Evolutionary conservation across 2,329 filamentous ascomycete species (phyloP).

Genomic region (Claviceps pazoutovae): DNA sequence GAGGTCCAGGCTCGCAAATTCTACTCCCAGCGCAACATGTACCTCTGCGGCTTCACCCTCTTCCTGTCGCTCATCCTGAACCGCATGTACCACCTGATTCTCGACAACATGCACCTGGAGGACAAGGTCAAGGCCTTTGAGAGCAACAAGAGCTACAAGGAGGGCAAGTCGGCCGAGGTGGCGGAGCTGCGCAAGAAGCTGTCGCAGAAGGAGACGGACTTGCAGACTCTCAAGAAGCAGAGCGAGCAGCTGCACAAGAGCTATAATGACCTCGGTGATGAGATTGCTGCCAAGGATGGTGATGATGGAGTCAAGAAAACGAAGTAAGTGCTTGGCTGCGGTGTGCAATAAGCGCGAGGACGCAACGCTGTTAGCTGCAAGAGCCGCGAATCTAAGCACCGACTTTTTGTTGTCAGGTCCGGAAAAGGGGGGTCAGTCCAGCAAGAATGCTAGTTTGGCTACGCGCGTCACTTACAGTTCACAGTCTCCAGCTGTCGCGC

Average conservation of each 20-base stretch:
- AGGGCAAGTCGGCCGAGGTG: conserved; percentile 65
- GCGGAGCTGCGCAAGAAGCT: conserved; percentile 55
- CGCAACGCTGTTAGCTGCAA: too few relatives aligned
- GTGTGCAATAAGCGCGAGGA: too few relatives aligned
- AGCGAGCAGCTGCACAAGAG: conserved; percentile 67
- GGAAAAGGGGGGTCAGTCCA: too few relatives aligned
- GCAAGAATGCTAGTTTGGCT: too few relatives aligned
- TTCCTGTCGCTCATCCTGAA: conserved; percentile 98
- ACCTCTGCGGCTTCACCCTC: conserved; percentile 97
- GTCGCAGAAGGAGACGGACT: conserved; percentile 66
- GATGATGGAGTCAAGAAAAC: conserved; percentile 44
- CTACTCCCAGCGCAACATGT: conserved; percentile 99
- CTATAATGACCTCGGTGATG: conserved; percentile 75
- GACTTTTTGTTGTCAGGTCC: too few relatives aligned
- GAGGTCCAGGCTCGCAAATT: conserved; percentile 99
- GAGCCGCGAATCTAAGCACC: too few relatives aligned
- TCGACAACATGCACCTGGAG: conserved; percentile 81
- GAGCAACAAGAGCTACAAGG: conserved; percentile 55
- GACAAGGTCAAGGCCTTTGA: conserved; percentile 79
- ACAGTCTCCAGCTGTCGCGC: too few relatives aligned
- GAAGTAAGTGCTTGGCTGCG: conserved; percentile 6
- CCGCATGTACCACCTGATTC: conserved; percentile 96
- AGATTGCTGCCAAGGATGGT: conserved; percentile 49
- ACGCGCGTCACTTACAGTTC: too few relatives aligned
- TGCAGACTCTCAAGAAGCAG: conserved; percentile 88